phyloP scores from a whole-genome alignment of 805 yeast genomes.

The Wickerhamomyces chambardii region DNA sequence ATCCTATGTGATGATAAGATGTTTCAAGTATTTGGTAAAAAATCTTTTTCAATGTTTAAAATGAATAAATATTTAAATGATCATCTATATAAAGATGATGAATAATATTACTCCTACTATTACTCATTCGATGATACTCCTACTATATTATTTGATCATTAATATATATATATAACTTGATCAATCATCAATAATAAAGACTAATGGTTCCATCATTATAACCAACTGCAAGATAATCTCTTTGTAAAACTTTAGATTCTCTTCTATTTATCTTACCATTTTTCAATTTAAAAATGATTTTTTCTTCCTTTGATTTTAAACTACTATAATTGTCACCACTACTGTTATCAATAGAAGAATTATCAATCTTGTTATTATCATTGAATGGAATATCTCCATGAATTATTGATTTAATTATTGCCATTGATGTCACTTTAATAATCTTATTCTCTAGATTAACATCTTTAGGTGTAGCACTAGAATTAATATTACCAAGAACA shows the following conservation, averaged over 20 bases:
- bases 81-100: constrained; percentile 32
- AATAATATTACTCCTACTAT: not conserved
- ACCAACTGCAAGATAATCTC: constrained; percentile 33
- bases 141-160: too few relatives aligned
- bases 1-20: constrained; percentile 55
- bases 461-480: constrained; percentile 7
- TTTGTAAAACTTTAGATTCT: constrained; percentile 10
- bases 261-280: constrained; percentile 9
- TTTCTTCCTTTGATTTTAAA: constrained; percentile 6
- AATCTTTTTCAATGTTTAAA: constrained; percentile 41
- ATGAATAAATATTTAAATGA: constrained; percentile 45
- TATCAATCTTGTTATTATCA: too few relatives aligned
- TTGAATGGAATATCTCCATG: too few relatives aligned
- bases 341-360: too few relatives aligned
- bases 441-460: constrained; percentile 17
- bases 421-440: constrained; percentile 20
- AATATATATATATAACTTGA: too few relatives aligned
- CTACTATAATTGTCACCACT: too few relatives aligned
- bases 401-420: too few relatives aligned
- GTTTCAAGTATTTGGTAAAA: constrained; percentile 50
- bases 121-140: too few relatives aligned
- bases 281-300: not conserved
- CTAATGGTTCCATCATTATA: constrained; percentile 48
- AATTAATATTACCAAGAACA: constrained; percentile 21
- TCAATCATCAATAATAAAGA: too few relatives aligned